Evolutionary conservation across 148 eudicot genomes (phyloP).

Genomic region (Talinum fruticosum): DNA sequence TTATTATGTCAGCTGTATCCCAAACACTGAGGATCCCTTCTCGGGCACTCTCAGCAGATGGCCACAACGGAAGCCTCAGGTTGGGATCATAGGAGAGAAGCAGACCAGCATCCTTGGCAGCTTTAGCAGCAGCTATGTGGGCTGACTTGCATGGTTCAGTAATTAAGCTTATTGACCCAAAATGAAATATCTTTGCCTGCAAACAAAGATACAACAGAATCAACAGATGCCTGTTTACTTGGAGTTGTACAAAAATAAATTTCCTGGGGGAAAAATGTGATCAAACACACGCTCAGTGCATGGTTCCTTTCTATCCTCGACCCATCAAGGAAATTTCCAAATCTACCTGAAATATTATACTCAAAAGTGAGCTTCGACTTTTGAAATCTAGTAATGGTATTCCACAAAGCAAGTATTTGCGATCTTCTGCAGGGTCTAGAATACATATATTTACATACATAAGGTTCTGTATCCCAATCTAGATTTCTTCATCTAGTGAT

Average conservation of each 20-base stretch:
- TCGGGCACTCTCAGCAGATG: conserved; percentile 76
- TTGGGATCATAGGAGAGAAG: conserved; percentile 94
- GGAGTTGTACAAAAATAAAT: background rate
- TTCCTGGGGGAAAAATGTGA: background rate
- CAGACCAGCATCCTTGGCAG: conserved; percentile 92
- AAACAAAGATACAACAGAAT: conserved; percentile 9
- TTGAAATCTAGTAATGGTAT: background rate
- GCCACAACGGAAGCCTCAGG: conserved; percentile 96
- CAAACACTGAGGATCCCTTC: conserved; percentile 96
- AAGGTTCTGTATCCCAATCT: background rate
- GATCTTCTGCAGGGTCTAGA: no score
- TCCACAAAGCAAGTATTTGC: background rate
- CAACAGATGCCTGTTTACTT: background rate
- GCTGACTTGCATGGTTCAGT: conserved; percentile 94
- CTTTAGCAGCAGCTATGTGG: conserved; percentile 85
- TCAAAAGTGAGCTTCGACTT: background rate
- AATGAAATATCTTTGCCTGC: conserved; percentile 94
- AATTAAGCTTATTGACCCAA: conserved; percentile 93
- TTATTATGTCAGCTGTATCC: conserved; percentile 93
- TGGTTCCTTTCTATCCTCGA: background rate
- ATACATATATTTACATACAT: no score
- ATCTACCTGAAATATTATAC: background rate
- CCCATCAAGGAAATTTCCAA: background rate
- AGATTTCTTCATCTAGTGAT: background rate
- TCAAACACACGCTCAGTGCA: background rate